phyloP scores from a whole-genome alignment of 177 flowering plant genomes.

The Vitis hybrid region DNA sequence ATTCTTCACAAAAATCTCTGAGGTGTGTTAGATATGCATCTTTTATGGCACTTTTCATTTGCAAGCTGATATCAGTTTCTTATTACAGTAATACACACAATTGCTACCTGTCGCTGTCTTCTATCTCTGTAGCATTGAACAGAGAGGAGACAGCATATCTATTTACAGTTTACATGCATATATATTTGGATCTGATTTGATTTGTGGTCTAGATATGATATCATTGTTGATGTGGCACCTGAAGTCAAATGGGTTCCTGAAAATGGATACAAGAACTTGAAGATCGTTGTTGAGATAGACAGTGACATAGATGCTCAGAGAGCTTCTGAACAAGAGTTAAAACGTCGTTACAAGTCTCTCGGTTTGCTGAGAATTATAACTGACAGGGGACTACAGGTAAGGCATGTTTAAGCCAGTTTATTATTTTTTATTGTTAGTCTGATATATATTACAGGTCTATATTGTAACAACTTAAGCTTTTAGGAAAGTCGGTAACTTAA shows the following conservation, averaged over 20 bases:
- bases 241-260: constrained; percentile 84
- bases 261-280: constrained; percentile 80
- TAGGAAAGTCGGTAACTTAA: too few species aligned
- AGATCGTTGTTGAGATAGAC: constrained; percentile 83
- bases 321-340: constrained; percentile 69
- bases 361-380: constrained; percentile 72
- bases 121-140: not conserved
- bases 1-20: constrained; percentile 49
- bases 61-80: not conserved
- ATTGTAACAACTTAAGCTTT: too few species aligned
- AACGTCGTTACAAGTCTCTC: constrained; percentile 70
- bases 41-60: constrained; percentile 6
- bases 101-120: not conserved
- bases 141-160: not conserved
- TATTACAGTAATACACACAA: not conserved
- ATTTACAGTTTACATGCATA: not conserved
- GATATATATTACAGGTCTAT: too few species aligned
- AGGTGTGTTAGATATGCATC: constrained; percentile 44
- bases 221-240: constrained; percentile 84
- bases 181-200: not conserved
- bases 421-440: not conserved
- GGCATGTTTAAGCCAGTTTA: not conserved
- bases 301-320: constrained; percentile 71
- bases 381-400: constrained; percentile 83
- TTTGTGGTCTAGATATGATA: constrained; percentile 64